Conservation (phyloP, 305 asterid species). For the Fraxinus greggii region DNA sequence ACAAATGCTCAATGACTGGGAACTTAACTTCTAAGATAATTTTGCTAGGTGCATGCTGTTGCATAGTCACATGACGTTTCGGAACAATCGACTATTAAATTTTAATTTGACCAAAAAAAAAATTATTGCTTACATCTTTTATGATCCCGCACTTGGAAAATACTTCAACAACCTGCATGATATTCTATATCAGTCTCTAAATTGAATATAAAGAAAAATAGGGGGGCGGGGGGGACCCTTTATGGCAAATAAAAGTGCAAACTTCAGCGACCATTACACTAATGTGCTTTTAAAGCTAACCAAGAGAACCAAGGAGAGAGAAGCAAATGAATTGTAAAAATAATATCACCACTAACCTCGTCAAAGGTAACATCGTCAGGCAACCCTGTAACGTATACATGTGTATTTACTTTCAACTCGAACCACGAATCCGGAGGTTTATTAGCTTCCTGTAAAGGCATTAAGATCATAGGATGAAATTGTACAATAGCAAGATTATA, state of each 20-base stretch:
- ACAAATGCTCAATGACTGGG: constrained; percentile 1
- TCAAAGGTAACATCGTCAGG: constrained; percentile 86
- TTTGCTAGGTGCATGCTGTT: constrained; percentile 4
- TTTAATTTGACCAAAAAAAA: constrained; percentile 12
- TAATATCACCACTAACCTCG: constrained; percentile 54
- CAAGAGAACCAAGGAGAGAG: constrained; percentile 6
- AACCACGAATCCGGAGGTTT: constrained; percentile 97
- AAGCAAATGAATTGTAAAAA: constrained; percentile 11
- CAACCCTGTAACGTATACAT: constrained; percentile 86
- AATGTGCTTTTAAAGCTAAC: constrained; percentile 9
- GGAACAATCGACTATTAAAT: background rate
- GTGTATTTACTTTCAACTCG: constrained; percentile 92
- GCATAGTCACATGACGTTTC: constrained; percentile 11
- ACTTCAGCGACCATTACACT: constrained; percentile 1
- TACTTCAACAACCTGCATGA: constrained; percentile 72
- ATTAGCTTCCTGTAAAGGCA: constrained; percentile 70
- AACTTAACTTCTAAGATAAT: constrained; percentile 5
- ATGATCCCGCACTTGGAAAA: constrained; percentile 93
- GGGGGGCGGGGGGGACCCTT: background rate
- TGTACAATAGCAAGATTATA: background rate
- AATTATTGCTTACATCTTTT: constrained; percentile 64
- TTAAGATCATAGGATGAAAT: background rate
- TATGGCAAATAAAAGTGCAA: constrained; percentile 12
- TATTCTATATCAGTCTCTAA: constrained; percentile 29
- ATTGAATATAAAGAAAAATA: background rate